A percentile compares a stretch with the other conserved stretches of the same genome.
Conservation (phyloP, 345 rosid genomes). For the Cardiospermum halicacabum region DNA sequence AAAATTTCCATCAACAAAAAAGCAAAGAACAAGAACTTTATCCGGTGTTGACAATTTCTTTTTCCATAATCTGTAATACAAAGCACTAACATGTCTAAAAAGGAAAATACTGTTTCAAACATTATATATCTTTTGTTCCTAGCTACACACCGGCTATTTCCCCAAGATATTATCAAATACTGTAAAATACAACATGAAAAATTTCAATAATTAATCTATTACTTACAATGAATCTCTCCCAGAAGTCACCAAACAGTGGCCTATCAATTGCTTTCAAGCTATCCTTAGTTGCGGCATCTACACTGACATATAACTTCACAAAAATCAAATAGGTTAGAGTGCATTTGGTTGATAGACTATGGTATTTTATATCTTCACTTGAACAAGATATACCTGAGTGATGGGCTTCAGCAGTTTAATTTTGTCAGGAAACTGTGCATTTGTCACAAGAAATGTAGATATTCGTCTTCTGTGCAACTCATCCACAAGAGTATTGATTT, state of each 20-base stretch:
- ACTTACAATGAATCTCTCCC: conserved; percentile 94
- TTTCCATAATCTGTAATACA: background rate
- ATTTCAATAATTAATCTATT: conserved; percentile 2
- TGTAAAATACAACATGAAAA: background rate
- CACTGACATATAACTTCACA: conserved; percentile 91
- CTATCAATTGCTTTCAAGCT: conserved; percentile 95
- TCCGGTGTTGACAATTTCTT: background rate
- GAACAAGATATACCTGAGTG: conserved; percentile 59
- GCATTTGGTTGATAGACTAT: background rate
- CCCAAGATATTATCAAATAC: background rate
- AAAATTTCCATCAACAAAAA: background rate
- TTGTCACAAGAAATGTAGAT: conserved; percentile 91
- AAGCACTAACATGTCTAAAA: background rate
- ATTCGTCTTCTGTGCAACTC: conserved; percentile 81
- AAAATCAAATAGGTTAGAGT: conserved; percentile 3
- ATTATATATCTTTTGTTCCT: background rate
- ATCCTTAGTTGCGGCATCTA: conserved; percentile 96
- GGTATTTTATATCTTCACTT: background rate
- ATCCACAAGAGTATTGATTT: conserved; percentile 81
- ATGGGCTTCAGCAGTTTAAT: conserved; percentile 71
- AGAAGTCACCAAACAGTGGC: conserved; percentile 93
- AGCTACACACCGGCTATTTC: background rate
- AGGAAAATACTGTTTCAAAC: background rate
- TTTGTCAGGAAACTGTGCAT: conserved; percentile 97
- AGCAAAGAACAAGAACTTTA: background rate